Percentiles rank a stretch among this genome's conserved stretches.
Evolutionary conservation across 129 eudicot genomes (phyloP).

Genomic region (Artemisia annua): DNA sequence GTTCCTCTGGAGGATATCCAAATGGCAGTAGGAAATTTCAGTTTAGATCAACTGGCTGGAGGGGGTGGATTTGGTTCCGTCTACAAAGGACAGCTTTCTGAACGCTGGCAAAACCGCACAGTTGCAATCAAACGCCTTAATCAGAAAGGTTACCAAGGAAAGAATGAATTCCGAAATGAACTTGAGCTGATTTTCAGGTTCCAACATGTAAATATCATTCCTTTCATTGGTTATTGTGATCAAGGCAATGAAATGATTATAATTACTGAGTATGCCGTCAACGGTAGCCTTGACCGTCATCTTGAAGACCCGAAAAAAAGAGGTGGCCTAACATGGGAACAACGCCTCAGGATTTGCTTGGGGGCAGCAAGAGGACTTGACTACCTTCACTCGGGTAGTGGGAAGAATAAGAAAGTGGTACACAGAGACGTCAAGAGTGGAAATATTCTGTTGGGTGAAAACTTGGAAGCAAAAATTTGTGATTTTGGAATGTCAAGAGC

Average conservation of each 20-base stretch:
- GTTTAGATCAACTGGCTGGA: too few species aligned
- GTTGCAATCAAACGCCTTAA: slow-evolving; percentile 7
- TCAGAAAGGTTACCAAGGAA: slow-evolving; percentile 1
- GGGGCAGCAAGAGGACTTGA: slow-evolving; percentile 11
- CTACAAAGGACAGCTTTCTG: slow-evolving; percentile 9
- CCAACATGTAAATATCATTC: slow-evolving; percentile 1
- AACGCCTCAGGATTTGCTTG: slow-evolving; percentile 4
- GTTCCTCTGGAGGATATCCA: too few species aligned
- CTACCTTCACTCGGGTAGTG: not conserved
- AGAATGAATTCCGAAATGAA: not conserved
- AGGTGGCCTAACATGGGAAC: not conserved
- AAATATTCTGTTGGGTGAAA: not conserved
- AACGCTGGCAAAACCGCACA: not conserved
- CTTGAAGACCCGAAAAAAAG: not conserved
- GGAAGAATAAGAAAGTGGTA: not conserved
- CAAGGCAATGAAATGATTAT: not conserved
- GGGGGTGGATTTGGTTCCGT: not conserved
- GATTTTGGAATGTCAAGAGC: not conserved
- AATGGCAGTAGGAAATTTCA: too few species aligned
- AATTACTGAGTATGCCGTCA: slow-evolving; percentile 2
- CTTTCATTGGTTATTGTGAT: slow-evolving; percentile 6
- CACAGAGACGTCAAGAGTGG: slow-evolving; percentile 1
- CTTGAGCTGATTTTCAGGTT: not conserved
- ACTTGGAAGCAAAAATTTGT: slow-evolving; percentile 6
- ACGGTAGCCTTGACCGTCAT: slow-evolving; percentile 5